Evolutionary conservation across 495 filamentous ascomycete species (phyloP).

Genomic region (Pyrenula massariospora): DNA sequence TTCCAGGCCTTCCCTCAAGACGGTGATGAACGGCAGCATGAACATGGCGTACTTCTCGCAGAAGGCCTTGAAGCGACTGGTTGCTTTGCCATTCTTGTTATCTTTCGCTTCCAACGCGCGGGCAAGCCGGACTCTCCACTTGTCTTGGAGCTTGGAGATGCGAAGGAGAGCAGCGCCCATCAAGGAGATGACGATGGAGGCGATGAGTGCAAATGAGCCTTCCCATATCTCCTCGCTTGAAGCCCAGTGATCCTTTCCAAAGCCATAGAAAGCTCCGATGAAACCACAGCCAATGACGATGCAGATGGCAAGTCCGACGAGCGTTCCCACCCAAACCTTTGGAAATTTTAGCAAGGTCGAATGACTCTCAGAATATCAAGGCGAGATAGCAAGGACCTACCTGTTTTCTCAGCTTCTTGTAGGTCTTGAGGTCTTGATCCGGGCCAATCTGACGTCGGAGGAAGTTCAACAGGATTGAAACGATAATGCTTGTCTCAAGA

Average conservation of each 20-base stretch:
- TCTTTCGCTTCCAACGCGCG: conserved; percentile 46
- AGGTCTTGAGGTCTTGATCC: conserved; percentile 37
- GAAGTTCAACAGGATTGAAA: conserved; percentile 72
- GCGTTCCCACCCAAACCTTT: conserved; percentile 63
- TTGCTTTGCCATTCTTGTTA: conserved; percentile 12
- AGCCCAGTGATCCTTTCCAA: conserved; percentile 54
- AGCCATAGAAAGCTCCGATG: conserved; percentile 69
- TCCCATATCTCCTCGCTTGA: conserved; percentile 66
- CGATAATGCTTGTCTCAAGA: conserved; percentile 68
- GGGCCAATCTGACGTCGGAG: conserved; percentile 65
- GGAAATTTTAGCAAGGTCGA: not conserved
- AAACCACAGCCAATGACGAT: conserved; percentile 57
- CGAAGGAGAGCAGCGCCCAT: conserved; percentile 70
- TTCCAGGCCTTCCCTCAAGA: conserved; percentile 74
- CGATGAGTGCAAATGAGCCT: conserved; percentile 58
- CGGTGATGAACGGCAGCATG: conserved; percentile 67
- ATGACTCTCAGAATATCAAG: not conserved
- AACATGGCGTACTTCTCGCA: conserved; percentile 75
- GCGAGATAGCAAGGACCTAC: conserved; percentile 23
- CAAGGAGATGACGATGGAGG: conserved; percentile 64
- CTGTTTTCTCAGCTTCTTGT: conserved; percentile 63
- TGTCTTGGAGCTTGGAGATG: conserved; percentile 75
- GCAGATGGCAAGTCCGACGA: conserved; percentile 51
- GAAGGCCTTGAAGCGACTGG: conserved; percentile 45
- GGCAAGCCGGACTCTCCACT: conserved; percentile 73